phyloP scores from a whole-genome alignment of 129 eudicot species.

The Pulicaria dysenterica region DNA sequence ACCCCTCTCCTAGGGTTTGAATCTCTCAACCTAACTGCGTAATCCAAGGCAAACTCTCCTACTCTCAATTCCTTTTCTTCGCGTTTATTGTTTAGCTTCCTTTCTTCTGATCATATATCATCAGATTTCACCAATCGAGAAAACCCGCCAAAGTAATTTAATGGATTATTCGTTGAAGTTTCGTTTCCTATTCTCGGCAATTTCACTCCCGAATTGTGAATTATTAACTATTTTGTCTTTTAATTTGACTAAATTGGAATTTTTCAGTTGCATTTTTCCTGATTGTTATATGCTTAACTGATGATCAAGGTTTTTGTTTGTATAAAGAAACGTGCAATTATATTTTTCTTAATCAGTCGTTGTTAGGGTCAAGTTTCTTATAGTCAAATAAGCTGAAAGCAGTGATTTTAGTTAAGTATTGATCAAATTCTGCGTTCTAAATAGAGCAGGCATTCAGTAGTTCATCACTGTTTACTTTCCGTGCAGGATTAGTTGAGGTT shows the following conservation, averaged over 20 bases:
- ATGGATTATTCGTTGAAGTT: background rate
- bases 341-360: background rate
- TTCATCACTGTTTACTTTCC: background rate
- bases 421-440: background rate
- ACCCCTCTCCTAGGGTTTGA: slow-evolving; percentile 25
- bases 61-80: no score
- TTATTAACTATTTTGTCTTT: background rate
- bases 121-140: background rate
- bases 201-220: background rate
- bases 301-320: background rate
- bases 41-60: no score
- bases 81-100: no score
- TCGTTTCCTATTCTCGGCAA: background rate
- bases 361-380: slow-evolving; percentile 6
- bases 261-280: background rate
- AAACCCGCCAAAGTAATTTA: background rate
- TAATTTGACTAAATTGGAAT: background rate
- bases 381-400: slow-evolving; percentile 1
- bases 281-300: background rate
- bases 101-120: no score
- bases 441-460: background rate
- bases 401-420: slow-evolving; percentile 4
- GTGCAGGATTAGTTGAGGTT: slow-evolving; percentile 28
- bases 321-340: background rate
- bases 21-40: background rate